Conservation (phyloP, 2,329 filamentous ascomycete species). For the Aspergillus unguis region DNA sequence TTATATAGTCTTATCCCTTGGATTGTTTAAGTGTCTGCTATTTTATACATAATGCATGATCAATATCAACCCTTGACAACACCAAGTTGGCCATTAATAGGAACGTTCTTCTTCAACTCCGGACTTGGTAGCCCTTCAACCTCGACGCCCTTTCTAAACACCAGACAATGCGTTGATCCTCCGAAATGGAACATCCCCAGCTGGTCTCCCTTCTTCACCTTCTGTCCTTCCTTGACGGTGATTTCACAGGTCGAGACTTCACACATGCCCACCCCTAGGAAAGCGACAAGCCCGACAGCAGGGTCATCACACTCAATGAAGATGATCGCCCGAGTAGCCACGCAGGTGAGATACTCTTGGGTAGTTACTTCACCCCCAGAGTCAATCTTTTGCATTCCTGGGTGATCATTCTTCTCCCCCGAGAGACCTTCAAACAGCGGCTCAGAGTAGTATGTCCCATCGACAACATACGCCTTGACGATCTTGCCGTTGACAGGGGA, state of each 20-base stretch:
- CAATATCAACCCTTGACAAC: constrained; percentile 1
- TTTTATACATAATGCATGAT: neutral
- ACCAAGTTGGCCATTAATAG: constrained; percentile 27
- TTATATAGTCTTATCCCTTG: too few relatives aligned
- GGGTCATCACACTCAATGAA: constrained; percentile 67
- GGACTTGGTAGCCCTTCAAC: constrained; percentile 28
- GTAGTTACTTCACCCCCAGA: constrained; percentile 34
- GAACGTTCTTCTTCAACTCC: constrained; percentile 24
- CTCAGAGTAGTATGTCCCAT: constrained; percentile 68
- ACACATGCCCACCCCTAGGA: constrained; percentile 71
- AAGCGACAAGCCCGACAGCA: constrained; percentile 65
- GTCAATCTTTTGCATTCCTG: constrained; percentile 22
- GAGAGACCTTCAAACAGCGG: constrained; percentile 50
- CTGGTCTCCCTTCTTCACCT: constrained; percentile 66
- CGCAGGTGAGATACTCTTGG: constrained; percentile 64
- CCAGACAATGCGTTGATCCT: constrained; percentile 66
- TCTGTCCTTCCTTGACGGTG: constrained; percentile 63
- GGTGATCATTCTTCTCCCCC: constrained; percentile 21
- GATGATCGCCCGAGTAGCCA: constrained; percentile 68
- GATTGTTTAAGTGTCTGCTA: too few relatives aligned
- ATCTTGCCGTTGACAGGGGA: constrained; percentile 63
- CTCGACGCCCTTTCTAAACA: constrained; percentile 51
- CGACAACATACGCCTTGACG: constrained; percentile 54
- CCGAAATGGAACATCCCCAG: constrained; percentile 79
- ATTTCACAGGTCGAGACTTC: constrained; percentile 73